These are phyloP conservation scores for Russula sp. DNA, from an alignment of 768 basidiomycete species.

Conservation along the genomic window DNA sequence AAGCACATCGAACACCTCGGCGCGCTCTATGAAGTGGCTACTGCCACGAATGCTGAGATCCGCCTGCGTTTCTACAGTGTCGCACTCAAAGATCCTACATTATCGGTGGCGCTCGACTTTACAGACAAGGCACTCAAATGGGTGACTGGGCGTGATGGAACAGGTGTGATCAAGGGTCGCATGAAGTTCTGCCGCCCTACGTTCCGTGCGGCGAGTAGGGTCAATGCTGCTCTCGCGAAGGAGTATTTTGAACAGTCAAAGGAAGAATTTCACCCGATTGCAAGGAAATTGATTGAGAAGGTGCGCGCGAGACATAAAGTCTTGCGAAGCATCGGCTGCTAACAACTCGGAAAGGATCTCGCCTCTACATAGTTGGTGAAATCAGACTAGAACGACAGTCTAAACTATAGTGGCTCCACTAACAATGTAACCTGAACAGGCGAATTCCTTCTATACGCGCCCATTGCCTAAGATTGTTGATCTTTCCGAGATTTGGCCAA, in stretches of 20 bases:
- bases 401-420: neutral
- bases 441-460: neutral
- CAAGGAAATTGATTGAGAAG: slow-evolving; percentile 71
- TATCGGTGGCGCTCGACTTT: slow-evolving; percentile 49
- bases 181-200: slow-evolving; percentile 84
- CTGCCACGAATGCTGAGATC: slow-evolving; percentile 72
- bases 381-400: neutral
- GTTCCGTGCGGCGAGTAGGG: slow-evolving; percentile 53
- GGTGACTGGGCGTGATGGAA: slow-evolving; percentile 60
- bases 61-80: slow-evolving; percentile 75
- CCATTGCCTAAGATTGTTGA: neutral
- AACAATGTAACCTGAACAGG: neutral
- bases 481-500: neutral
- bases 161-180: slow-evolving; percentile 64
- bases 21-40: slow-evolving; percentile 46
- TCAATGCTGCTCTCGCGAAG: slow-evolving; percentile 53
- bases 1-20: slow-evolving; percentile 60
- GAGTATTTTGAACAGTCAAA: slow-evolving; percentile 48
- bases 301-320: slow-evolving; percentile 37
- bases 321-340: neutral
- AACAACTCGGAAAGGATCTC: slow-evolving; percentile 33
- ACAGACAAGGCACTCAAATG: slow-evolving; percentile 57
- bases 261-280: slow-evolving; percentile 71
- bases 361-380: slow-evolving; percentile 12
- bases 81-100: slow-evolving; percentile 51